phyloP scores from a whole-genome alignment of 768 basidiomycete genomes.

The Podaxis rugospora region DNA sequence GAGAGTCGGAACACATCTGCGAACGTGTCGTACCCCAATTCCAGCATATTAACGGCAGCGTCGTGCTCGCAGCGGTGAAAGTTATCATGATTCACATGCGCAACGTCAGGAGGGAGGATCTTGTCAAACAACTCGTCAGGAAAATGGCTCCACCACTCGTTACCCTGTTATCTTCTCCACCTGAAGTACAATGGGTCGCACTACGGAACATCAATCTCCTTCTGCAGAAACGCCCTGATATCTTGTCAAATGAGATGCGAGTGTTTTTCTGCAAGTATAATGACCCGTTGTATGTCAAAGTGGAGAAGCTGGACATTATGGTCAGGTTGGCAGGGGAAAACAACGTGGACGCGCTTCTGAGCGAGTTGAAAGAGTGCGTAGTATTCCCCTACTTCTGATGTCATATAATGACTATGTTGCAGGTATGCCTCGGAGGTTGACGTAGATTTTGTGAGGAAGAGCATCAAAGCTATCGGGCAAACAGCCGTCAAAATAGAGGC shows the following conservation, averaged over 20 bases:
- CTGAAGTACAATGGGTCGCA: conserved; percentile 98
- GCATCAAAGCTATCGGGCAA: conserved; percentile 95
- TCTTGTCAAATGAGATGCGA: conserved; percentile 93
- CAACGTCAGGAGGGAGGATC: conserved; percentile 72
- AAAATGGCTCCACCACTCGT: conserved; percentile 99
- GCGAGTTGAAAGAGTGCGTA: conserved; percentile 91
- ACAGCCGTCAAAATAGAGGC: conserved; percentile 93
- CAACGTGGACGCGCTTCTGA: conserved; percentile 92
- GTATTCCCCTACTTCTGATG: background rate
- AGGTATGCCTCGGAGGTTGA: conserved; percentile 98
- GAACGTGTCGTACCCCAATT: conserved; percentile 98
- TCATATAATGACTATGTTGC: background rate
- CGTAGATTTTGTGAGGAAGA: conserved; percentile 95
- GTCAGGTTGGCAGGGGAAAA: conserved; percentile 84
- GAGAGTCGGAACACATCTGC: conserved; percentile 98
- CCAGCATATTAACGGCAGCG: conserved; percentile 94
- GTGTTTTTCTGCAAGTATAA: conserved; percentile 99
- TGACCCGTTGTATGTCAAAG: conserved; percentile 97
- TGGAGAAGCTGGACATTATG: conserved; percentile 99
- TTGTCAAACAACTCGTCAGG: conserved; percentile 78
- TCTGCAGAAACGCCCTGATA: conserved; percentile 87
- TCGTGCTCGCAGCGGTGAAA: conserved; percentile 96
- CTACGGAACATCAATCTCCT: conserved; percentile 95
- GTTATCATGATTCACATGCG: conserved; percentile 98
- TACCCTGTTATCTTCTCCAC: conserved; percentile 92